Conservation (phyloP, 352 stramenopile genomes). For the Globisporangium canariense region DNA sequence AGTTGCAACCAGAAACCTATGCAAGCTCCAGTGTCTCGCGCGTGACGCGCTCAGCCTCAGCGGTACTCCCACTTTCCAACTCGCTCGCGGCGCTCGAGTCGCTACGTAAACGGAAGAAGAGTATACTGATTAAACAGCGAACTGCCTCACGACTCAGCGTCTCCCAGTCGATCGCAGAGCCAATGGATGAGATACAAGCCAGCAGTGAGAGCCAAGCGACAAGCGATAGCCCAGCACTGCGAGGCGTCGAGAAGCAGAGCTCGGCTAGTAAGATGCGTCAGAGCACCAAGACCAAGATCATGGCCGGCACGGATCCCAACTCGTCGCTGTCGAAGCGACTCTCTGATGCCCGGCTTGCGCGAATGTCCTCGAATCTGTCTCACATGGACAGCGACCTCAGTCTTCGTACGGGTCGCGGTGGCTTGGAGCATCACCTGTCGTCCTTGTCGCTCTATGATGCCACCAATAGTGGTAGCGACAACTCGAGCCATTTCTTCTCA, state of each 20-base stretch:
- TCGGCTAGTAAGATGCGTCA: slow-evolving; percentile 1
- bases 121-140: not conserved
- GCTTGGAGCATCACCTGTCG: not conserved
- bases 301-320: not conserved
- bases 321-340: slow-evolving; percentile 5
- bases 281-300: slow-evolving; percentile 12
- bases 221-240: not conserved
- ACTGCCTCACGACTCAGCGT: not conserved
- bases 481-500: slow-evolving; percentile 45
- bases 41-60: not conserved
- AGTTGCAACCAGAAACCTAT: not conserved
- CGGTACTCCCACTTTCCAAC: not conserved
- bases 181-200: not conserved
- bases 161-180: not conserved
- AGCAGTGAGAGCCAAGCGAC: not conserved
- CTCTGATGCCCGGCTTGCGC: not conserved
- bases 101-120: not conserved
- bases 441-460: slow-evolving; percentile 4
- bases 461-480: slow-evolving; percentile 14
- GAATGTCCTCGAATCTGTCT: not conserved
- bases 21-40: not conserved
- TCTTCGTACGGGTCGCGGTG: not conserved
- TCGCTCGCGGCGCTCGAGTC: not conserved
- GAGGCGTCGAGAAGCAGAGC: not conserved
- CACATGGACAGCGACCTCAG: not conserved